Evolutionary conservation across 2,329 filamentous ascomycete genomes (phyloP).

Genomic region (Nigrospora osmanthi): DNA sequence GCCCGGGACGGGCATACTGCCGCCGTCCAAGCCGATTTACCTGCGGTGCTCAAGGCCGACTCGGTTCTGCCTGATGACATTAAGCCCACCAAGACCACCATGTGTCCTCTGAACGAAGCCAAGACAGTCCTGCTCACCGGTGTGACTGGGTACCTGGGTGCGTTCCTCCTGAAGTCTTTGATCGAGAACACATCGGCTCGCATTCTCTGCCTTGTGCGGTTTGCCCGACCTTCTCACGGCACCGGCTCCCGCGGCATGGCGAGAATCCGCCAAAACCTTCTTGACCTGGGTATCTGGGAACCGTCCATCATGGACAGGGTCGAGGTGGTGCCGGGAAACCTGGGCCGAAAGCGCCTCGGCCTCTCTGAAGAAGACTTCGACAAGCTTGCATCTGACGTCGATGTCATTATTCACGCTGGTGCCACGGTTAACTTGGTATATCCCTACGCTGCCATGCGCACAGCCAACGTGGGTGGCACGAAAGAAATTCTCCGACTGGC

Average conservation of each 20-base stretch:
- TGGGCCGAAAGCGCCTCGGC: constrained; percentile 62
- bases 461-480: constrained; percentile 73
- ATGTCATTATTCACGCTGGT: constrained; percentile 71
- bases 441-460: constrained; percentile 68
- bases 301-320: constrained; percentile 72
- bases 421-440: constrained; percentile 78
- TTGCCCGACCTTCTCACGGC: constrained; percentile 57
- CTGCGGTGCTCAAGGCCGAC: constrained; percentile 60
- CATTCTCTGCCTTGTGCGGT: constrained; percentile 67
- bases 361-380: constrained; percentile 58
- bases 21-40: constrained; percentile 68
- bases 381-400: constrained; percentile 53
- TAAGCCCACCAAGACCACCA: constrained; percentile 41
- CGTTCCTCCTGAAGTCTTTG: constrained; percentile 63
- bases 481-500: constrained; percentile 67
- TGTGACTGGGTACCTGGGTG: constrained; percentile 68
- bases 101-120: constrained; percentile 55
- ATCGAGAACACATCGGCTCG: constrained; percentile 60
- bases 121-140: constrained; percentile 66
- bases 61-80: constrained; percentile 64
- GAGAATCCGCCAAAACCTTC: constrained; percentile 64
- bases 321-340: constrained; percentile 66
- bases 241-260: constrained; percentile 61
- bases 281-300: constrained; percentile 72
- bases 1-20: constrained; percentile 67